A percentile compares a stretch with the other conserved stretches of the same genome.
Evolutionary conservation across 495 filamentous ascomycete species (phyloP).

Genomic region (Rostrohypoxylon terebratum): DNA sequence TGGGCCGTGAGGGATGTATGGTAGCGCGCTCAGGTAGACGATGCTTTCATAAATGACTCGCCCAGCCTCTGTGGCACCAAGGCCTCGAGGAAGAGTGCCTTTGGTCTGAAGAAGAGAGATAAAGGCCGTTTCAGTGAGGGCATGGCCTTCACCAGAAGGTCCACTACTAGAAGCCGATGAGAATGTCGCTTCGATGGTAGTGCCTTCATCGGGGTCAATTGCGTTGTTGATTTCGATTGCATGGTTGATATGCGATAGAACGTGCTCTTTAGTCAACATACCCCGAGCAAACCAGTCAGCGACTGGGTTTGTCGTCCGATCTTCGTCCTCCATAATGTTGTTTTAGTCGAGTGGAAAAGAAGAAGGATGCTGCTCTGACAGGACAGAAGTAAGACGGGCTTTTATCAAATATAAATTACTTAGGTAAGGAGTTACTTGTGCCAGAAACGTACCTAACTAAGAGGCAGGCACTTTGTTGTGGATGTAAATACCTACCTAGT

Average conservation of each 20-base stretch:
- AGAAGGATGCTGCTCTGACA: not conserved
- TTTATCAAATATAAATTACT: not conserved
- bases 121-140: conserved; percentile 34
- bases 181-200: conserved; percentile 19
- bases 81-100: conserved; percentile 11
- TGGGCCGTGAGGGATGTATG: conserved; percentile 14
- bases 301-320: conserved; percentile 10
- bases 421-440: not conserved
- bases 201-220: conserved; percentile 7
- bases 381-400: not conserved
- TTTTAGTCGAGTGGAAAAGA: not conserved
- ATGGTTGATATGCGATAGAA: conserved; percentile 32
- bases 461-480: too few relatives aligned
- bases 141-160: conserved; percentile 1
- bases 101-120: conserved; percentile 33
- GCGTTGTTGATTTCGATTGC: conserved; percentile 2
- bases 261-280: conserved; percentile 17
- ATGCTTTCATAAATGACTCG: conserved; percentile 40
- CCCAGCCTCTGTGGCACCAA: conserved; percentile 15
- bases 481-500: too few relatives aligned
- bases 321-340: conserved; percentile 7
- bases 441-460: too few relatives aligned
- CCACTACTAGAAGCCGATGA: conserved; percentile 5
- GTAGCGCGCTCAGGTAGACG: conserved; percentile 35
- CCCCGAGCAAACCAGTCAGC: conserved; percentile 26